Evolutionary conservation across 208 protist species (phyloP).

Genomic region (Leishmania turanica): DNA sequence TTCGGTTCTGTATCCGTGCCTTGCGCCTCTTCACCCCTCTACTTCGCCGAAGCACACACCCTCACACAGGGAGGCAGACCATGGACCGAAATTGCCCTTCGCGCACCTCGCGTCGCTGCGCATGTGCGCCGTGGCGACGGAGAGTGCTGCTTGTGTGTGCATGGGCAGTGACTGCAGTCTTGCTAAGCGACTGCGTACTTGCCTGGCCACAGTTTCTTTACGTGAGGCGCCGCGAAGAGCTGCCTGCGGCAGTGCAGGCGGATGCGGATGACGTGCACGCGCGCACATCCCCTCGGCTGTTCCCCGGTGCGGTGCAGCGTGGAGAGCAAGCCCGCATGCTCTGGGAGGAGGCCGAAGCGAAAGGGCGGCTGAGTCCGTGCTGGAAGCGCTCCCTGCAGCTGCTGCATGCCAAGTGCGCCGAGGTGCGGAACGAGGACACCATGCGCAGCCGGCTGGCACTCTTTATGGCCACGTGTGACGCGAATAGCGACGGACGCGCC

Average conservation of each 20-base stretch:
- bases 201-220: slow-evolving; percentile 20
- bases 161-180: background rate
- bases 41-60: background rate
- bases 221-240: background rate
- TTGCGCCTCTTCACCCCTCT: background rate
- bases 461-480: slow-evolving; percentile 79
- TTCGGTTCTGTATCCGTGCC: background rate
- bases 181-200: background rate
- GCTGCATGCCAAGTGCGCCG: slow-evolving; percentile 49
- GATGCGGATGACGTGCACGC: background rate
- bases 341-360: slow-evolving; percentile 53
- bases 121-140: background rate
- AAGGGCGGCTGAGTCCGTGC: slow-evolving; percentile 56
- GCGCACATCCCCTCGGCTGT: background rate
- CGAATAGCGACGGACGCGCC: slow-evolving; percentile 58
- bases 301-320: slow-evolving; percentile 8
- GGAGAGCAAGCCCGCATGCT: slow-evolving; percentile 35
- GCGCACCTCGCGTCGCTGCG: background rate
- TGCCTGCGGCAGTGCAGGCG: background rate
- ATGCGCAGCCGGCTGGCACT: slow-evolving; percentile 74
- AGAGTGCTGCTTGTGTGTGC: background rate
- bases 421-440: slow-evolving; percentile 48
- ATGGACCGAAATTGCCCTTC: background rate
- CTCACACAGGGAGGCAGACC: no score
- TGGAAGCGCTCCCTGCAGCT: slow-evolving; percentile 68